Evolutionary conservation across 495 filamentous ascomycete genomes (phyloP).

Genomic region (Lophiotrema nucula): DNA sequence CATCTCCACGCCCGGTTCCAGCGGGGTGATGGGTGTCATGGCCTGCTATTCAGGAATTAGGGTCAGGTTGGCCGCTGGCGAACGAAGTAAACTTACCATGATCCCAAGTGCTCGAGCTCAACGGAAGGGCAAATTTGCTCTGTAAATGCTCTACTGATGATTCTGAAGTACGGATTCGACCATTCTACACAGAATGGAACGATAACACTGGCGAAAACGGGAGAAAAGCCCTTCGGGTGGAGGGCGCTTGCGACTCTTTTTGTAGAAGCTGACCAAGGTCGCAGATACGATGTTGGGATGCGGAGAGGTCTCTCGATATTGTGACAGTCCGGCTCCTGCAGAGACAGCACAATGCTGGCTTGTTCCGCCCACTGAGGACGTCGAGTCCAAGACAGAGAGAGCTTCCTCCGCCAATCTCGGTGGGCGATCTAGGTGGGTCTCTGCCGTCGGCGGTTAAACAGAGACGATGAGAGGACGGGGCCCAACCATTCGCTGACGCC

Average conservation of each 20-base stretch:
- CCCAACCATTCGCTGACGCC: conserved; percentile 17
- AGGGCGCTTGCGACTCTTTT: conserved; percentile 40
- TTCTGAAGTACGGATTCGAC: conserved; percentile 8
- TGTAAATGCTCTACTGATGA: conserved; percentile 9
- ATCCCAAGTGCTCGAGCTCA: conserved; percentile 14
- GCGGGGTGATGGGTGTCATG: conserved; percentile 42
- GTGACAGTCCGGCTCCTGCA: conserved; percentile 23
- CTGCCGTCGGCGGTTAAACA: conserved; percentile 22
- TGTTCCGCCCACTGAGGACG: conserved; percentile 15
- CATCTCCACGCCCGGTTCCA: conserved; percentile 52
- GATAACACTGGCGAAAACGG: conserved; percentile 26
- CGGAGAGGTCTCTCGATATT: conserved; percentile 15
- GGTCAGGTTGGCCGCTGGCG: conserved; percentile 5
- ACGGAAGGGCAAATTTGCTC: conserved; percentile 4
- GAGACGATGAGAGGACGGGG: conserved; percentile 3
- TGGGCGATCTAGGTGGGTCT: background rate
- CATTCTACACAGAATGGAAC: conserved; percentile 28
- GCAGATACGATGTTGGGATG: conserved; percentile 2
- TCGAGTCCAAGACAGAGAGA: conserved; percentile 14
- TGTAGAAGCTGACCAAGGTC: conserved; percentile 38
- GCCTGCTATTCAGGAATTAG: conserved; percentile 32
- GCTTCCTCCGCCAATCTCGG: conserved; percentile 17
- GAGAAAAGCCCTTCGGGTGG: conserved; percentile 24
- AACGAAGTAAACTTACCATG: conserved; percentile 27
- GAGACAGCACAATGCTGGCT: conserved; percentile 21